Base-by-base conservation (phyloP, 345 rosid species). In the Rhodamnia rubescens region DNA sequence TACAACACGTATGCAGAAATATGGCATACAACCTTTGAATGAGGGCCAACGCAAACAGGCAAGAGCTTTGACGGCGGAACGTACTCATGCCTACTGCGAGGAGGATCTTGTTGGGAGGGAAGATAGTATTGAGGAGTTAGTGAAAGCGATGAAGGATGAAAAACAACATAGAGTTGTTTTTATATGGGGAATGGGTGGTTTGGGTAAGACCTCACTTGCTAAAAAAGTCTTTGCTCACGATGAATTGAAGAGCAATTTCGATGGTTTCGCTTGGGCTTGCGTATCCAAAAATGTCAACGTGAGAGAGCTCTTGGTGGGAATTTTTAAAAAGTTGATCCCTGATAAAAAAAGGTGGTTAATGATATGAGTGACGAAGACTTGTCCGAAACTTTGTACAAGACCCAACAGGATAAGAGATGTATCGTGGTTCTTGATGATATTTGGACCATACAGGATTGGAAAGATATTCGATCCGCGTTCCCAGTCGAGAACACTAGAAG, bases 121-220 rank as follows among this genome's bases (percentile, higher is more conserved):
- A 42, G 42, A 83, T 18, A 89, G 85, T 11, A 83, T 86, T 4
- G 1, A 83, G 2, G 58, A 26, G 5, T 40, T 93, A 83, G 88
- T 91, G 40, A 49, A 75, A 2, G 27, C 82, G 53, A 78, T 87
- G 7, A 54, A 9, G 6, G 82, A 64, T 50, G 87, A 84, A 51
- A 88, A 88, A 13, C 10, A 83, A 40, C 82, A 55, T 8, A 16
- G 83, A 18, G 87, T 89, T 57, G 90, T 86, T 36, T 89, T 87
- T 1, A 80, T 93, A 6, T 89, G 89, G 44, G 94, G 93, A 18
- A 93, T 93, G 95, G 95, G 92, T 0, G 95, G 93, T n/a, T 81
- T 90, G 16, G 92, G 94, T 6, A 93, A 91, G 88, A 93, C 95
- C 16, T 87, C 94, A 53, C 87, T 93, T 8, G 95, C 95, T 6